phyloP scores from a whole-genome alignment of 768 basidiomycete species.

The Agrocybe praecox region DNA sequence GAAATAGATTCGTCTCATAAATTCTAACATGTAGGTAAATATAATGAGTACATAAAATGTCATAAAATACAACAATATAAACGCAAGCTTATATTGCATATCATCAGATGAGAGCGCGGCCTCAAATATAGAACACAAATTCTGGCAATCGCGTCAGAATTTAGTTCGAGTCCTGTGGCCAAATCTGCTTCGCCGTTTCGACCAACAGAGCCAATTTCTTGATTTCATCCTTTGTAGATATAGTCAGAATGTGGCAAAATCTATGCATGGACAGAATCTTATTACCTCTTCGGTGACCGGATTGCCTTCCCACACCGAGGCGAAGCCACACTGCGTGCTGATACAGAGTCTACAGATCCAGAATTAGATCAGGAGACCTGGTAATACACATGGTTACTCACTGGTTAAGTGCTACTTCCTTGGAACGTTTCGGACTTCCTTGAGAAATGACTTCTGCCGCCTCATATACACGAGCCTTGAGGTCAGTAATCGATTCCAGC shows the following conservation, averaged over 20 bases:
- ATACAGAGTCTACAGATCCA: constrained; percentile 45
- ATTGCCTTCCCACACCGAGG: constrained; percentile 60
- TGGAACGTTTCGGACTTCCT: constrained; percentile 45
- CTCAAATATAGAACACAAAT: neutral
- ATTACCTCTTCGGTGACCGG: constrained; percentile 49
- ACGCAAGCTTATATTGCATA: no score
- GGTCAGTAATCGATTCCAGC: constrained; percentile 52
- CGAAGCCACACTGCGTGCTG: constrained; percentile 68
- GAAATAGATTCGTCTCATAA: no score
- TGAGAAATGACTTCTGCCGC: constrained; percentile 52
- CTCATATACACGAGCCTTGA: constrained; percentile 53
- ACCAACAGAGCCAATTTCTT: constrained; percentile 49
- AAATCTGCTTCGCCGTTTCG: constrained; percentile 48
- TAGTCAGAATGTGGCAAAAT: neutral
- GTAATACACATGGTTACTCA: constrained; percentile 22
- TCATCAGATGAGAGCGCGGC: neutral
- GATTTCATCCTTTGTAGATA: constrained; percentile 42
- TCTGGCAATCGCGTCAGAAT: neutral
- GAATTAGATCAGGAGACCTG: neutral
- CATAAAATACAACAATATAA: no score
- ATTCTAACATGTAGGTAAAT: no score
- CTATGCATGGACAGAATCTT: neutral
- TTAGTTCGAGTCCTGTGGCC: constrained; percentile 26
- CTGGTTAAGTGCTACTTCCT: constrained; percentile 55
- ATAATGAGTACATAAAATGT: no score